Conservation (phyloP, 1,139 yeast genomes). For the Debaryomyces subglobosus region DNA sequence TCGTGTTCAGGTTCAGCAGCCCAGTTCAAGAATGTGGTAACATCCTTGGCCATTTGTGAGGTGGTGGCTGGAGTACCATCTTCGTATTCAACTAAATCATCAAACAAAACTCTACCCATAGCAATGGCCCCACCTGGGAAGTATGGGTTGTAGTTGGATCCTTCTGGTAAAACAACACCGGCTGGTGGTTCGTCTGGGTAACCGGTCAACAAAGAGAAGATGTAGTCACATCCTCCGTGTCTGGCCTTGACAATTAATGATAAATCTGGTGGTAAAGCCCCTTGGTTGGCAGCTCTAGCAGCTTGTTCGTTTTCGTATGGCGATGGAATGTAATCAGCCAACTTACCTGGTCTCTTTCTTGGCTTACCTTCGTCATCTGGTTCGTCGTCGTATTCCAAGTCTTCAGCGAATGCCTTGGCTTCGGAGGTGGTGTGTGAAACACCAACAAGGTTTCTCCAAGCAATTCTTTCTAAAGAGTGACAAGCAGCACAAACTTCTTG, state of each 20-base stretch:
- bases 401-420: slow-evolving; percentile 93
- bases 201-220: slow-evolving; percentile 93
- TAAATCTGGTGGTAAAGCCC: slow-evolving; percentile 98
- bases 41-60: slow-evolving; percentile 99
- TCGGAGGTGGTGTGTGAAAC: slow-evolving; percentile 92
- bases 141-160: slow-evolving; percentile 97
- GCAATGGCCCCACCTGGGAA: slow-evolving; percentile 99
- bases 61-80: slow-evolving; percentile 99
- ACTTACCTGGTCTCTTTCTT: slow-evolving; percentile 97
- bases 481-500: slow-evolving; percentile 99
- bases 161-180: slow-evolving; percentile 90
- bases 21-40: slow-evolving; percentile 94
- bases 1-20: slow-evolving; percentile 99
- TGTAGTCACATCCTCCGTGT: slow-evolving; percentile 97
- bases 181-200: slow-evolving; percentile 99
- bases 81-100: slow-evolving; percentile 95
- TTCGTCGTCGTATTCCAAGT: slow-evolving; percentile 97
- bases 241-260: slow-evolving; percentile 98
- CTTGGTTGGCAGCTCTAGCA: slow-evolving; percentile 99
- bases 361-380: slow-evolving; percentile 99
- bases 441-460: slow-evolving; percentile 98
- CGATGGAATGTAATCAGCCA: slow-evolving; percentile 92
- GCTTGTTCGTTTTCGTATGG: slow-evolving; percentile 99
- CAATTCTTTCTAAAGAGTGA: slow-evolving; percentile 94
- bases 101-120: slow-evolving; percentile 97